Evolutionary conservation across 352 stramenopile genomes (phyloP).

Genomic region (Pythium rishiriense): DNA sequence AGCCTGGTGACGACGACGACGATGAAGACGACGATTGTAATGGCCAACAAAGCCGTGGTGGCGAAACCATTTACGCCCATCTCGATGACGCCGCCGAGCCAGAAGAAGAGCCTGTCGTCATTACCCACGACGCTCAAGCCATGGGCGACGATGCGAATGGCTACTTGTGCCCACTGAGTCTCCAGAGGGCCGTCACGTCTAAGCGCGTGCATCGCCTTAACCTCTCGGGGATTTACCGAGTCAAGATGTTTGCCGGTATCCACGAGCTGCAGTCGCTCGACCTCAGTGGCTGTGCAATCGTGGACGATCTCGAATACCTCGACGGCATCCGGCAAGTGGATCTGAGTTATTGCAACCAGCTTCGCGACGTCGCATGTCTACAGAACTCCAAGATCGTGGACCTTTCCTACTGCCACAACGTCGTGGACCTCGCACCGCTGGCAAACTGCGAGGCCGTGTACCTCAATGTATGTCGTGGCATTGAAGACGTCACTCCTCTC

Average conservation of each 20-base stretch:
- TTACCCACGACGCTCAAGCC: conserved; percentile 25
- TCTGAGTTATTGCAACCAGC: conserved; percentile 63
- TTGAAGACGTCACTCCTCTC: conserved; percentile 50
- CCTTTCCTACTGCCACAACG: conserved; percentile 67
- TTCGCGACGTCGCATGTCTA: conserved; percentile 55
- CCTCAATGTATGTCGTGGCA: conserved; percentile 60
- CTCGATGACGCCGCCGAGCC: conserved; percentile 7
- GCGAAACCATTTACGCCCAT: conserved; percentile 26
- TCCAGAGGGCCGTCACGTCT: conserved; percentile 33
- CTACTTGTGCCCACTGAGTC: conserved; percentile 37
- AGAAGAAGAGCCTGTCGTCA: conserved; percentile 20
- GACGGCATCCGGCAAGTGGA: conserved; percentile 47
- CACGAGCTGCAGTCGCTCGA: conserved; percentile 46
- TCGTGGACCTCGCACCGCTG: conserved; percentile 50
- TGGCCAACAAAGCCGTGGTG: neutral
- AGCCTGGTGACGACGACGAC: neutral
- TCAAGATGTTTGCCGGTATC: conserved; percentile 58
- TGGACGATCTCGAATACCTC: conserved; percentile 49
- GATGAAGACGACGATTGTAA: neutral
- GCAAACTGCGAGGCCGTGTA: conserved; percentile 47
- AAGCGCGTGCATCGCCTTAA: conserved; percentile 42
- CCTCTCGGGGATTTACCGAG: conserved; percentile 46
- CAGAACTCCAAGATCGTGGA: conserved; percentile 41
- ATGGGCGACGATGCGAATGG: conserved; percentile 9
- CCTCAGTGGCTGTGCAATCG: conserved; percentile 54